These are phyloP conservation scores for Diaporthe eres DNA, from an alignment of 2,329 filamentous ascomycete species.

Conservation along the genomic window DNA sequence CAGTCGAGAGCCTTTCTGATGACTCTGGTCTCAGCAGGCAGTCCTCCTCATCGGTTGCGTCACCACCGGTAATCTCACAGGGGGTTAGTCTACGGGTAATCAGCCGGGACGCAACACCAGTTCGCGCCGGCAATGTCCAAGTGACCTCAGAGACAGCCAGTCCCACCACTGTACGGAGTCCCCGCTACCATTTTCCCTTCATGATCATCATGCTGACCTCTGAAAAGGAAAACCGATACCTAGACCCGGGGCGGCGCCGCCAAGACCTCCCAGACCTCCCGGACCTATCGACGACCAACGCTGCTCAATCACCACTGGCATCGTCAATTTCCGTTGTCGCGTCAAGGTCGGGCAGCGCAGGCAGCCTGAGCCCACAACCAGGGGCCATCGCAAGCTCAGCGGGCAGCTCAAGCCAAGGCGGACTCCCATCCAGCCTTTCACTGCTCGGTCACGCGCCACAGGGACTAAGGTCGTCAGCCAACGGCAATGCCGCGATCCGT, in stretches of 20 bases:
- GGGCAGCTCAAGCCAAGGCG: conserved; percentile 4
- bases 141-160: conserved; percentile 24
- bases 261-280: background rate
- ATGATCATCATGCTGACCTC: conserved; percentile 33
- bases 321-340: background rate
- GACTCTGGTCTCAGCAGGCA: conserved; percentile 19
- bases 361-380: conserved; percentile 10
- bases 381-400: background rate
- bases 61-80: conserved; percentile 24
- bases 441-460: background rate
- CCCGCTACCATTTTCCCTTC: background rate
- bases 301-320: background rate
- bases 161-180: conserved; percentile 34
- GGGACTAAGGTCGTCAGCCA: conserved; percentile 10
- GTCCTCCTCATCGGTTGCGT: background rate
- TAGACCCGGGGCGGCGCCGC: background rate
- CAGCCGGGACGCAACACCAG: background rate
- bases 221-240: conserved; percentile 30
- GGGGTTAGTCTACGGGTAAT: background rate
- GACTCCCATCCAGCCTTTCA: conserved; percentile 7
- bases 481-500: background rate
- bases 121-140: conserved; percentile 14
- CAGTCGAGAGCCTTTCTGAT: background rate
- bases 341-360: background rate
- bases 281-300: background rate